phyloP scores from a whole-genome alignment of 208 protist genomes.

The Tritrichomonas foetus region DNA sequence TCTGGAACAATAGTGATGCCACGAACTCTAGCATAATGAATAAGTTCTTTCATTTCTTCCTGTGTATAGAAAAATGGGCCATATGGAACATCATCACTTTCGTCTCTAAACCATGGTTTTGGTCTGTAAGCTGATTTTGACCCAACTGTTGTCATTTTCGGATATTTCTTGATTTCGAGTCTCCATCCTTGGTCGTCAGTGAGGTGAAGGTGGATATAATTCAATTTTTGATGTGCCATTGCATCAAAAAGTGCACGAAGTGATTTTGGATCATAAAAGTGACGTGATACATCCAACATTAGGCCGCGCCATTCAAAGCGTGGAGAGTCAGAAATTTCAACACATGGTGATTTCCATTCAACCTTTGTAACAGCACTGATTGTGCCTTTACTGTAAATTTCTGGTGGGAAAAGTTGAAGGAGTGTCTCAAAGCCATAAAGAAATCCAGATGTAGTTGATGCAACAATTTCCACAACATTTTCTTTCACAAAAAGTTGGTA shows the following conservation, averaged over 20 bases:
- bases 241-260: neutral
- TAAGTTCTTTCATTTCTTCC: constrained; percentile 33
- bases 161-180: constrained; percentile 27
- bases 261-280: neutral
- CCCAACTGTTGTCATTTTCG: neutral
- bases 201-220: constrained; percentile 21
- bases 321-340: neutral
- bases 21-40: neutral
- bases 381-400: neutral
- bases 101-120: neutral
- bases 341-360: neutral
- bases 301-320: neutral
- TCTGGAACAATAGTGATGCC: constrained; percentile 30
- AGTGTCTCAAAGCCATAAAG: neutral
- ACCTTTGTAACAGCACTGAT: neutral
- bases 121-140: neutral
- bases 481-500: neutral
- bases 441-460: neutral
- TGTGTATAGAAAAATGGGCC: constrained; percentile 16
- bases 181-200: constrained; percentile 13
- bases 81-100: neutral
- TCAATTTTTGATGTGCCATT: constrained; percentile 5
- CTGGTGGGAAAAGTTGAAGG: neutral
- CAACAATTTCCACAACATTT: neutral
- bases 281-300: neutral